These are phyloP conservation scores for Typha latifolia DNA, from an alignment of 176 grass and related monocot species.

Conservation along the genomic window DNA sequence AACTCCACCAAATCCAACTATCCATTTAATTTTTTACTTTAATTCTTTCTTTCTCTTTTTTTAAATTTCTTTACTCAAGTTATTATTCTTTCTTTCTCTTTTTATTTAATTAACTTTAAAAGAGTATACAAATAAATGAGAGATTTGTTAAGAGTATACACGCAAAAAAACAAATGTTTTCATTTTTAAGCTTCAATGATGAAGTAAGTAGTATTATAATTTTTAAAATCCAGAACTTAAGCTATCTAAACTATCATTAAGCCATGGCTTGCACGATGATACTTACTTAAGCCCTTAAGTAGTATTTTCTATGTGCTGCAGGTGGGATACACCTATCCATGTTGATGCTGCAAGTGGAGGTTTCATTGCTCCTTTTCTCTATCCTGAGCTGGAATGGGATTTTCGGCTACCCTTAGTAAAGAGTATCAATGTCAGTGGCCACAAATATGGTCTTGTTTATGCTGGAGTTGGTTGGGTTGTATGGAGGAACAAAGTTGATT, in stretches of 20 bases:
- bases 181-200: no score
- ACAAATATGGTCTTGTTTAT: conserved; percentile 80
- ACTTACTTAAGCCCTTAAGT: background rate
- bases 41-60: no score
- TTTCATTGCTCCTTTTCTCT: conserved; percentile 70
- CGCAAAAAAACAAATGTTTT: background rate
- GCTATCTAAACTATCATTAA: no score
- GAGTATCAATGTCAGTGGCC: conserved; percentile 82
- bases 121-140: no score
- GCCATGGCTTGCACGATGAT: background rate
- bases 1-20: no score
- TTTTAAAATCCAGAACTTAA: no score
- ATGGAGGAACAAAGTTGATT: conserved; percentile 67
- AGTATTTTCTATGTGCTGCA: conserved; percentile 18
- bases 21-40: no score
- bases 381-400: conserved; percentile 62
- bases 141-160: background rate
- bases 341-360: conserved; percentile 77
- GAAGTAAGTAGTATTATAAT: background rate
- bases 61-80: no score
- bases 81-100: no score
- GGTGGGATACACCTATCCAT: conserved; percentile 72
- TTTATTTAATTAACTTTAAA: no score
- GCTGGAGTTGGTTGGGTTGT: conserved; percentile 72
- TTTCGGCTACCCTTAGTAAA: conserved; percentile 68